Evolutionary conservation across 2,329 filamentous ascomycete genomes (phyloP), one percentile per base, ranked within the genome.

Genomic region (Calonectria ilicicola): DNA sequence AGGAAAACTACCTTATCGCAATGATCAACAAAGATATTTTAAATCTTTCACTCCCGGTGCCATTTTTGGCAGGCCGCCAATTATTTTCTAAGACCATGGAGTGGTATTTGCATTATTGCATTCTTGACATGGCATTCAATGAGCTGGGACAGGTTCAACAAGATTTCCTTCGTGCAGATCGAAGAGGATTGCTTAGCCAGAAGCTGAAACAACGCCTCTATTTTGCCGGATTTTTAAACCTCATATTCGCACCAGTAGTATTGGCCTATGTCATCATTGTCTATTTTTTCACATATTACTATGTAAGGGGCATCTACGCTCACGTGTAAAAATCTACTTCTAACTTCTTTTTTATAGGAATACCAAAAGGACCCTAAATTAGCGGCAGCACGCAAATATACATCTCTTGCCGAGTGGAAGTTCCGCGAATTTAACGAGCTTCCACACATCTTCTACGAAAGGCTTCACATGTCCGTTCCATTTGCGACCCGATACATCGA

Each of bases 381-480:
- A 44, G 94, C 94, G n/a, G 93, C 95, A 10, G 83, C 84, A 19
- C 92, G 97, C 47, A 93, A 95, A 76, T 99, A 98, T 81, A 98
- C 96, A 0, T 94, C 95, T 1, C 90, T 98, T 64, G 97, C 97
- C 0, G 94, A 98, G 82, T 99, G 97, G 97, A 98, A 98, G 80
- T 98, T 99, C 75, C 93, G 97, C 60, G 96, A 98, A 82, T 99
- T 98, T 88, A 99, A 99, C 80, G 97, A 99, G 83, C 89, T 99
- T 1, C 93, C 93, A 69, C 97, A 99, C 83, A 89, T 98, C 2
- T 99, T 98, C 79, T 91, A 95, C 72, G 94, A 96, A 75, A 92
- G 97, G 23, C 88, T 96, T 49, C 96, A 98, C 76, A 97, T 98
- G 93, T 98, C 97, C 0, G 95, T 97, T 80, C 96, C 96, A 0